Percentiles rank a stretch among this genome's conserved stretches.
phyloP scores from a whole-genome alignment of 139 green algal species.

The Microglena sp. region DNA sequence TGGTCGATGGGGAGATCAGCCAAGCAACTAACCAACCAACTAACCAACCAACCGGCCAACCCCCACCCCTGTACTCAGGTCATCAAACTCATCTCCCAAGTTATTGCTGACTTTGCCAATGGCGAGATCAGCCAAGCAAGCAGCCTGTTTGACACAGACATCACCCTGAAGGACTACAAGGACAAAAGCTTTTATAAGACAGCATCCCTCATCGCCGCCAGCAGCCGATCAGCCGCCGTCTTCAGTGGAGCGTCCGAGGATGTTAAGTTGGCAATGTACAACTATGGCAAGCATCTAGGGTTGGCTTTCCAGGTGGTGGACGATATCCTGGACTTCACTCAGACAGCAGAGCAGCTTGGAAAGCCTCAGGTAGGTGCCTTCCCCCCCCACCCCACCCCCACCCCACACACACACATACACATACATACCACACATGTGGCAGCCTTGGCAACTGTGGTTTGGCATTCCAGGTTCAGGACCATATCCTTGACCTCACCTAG shows the following conservation, averaged over 20 bases:
- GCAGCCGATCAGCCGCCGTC: conserved; percentile 46
- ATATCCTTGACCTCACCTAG: too few species aligned
- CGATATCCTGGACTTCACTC: conserved; percentile 98
- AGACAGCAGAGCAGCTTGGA: conserved; percentile 83
- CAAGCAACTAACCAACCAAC: too few species aligned
- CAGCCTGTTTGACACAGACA: conserved; percentile 80
- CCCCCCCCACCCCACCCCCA: too few species aligned
- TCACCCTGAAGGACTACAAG: conserved; percentile 86
- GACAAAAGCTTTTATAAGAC: conserved; percentile 99
- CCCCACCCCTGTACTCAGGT: too few species aligned
- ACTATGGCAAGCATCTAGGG: conserved; percentile 92
- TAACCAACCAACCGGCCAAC: too few species aligned
- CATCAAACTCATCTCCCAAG: conserved; percentile 95
- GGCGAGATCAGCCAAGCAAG: conserved; percentile 88
- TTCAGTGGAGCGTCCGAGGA: conserved; percentile 18
- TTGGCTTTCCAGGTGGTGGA: conserved; percentile 97
- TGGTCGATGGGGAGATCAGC: too few species aligned
- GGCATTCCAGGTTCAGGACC: too few species aligned
- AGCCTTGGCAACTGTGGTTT: too few species aligned
- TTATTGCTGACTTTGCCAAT: conserved; percentile 99
- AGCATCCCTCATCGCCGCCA: conserved; percentile 90
- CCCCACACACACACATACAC: too few species aligned
- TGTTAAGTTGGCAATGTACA: conserved; percentile 86
- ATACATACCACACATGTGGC: too few species aligned
- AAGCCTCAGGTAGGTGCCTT: conserved; percentile 78